Evolutionary conservation across 371 early-diverging fungal species (phyloP), one percentile per base, ranked within the genome.

Genomic region (Mucor racemosus): DNA sequence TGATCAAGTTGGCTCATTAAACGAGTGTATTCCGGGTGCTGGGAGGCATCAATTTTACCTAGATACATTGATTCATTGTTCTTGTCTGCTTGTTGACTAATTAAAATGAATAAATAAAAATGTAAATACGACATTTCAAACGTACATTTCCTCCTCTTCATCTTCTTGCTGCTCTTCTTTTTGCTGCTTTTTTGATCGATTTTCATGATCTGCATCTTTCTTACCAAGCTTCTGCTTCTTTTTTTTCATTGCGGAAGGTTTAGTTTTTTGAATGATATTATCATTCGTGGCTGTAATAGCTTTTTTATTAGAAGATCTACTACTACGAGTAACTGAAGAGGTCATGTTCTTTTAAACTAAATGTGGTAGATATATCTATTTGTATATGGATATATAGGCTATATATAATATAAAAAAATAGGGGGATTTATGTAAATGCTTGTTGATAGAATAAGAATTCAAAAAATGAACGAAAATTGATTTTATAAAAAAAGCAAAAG

Each of bases 11-110:
- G 56, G 31, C 17, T 62, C 65, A 75, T 69, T 31, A 75, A 21
- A n/a, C 69, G 66, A 39, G 26, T 53, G 62, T 75, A 75, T 31
- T 75, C 75, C 41, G 75, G 69, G 41, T 75, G 69, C 21, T 68
- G 67, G 44, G 69, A 60, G 15, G 58, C 60, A 42, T 72, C 68
- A 54, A 62, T 58, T 41, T 60, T 59, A 14, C 39, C 39, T 21
- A 50, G 50, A 46, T 9, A 15, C 48, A 50, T 17, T 44, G 44
- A 57, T 65, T 58, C 64, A 57, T 41, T 34, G 46, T 57, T 33
- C 54, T 54, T 54, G 36, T 46, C 48, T 56, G n/a, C 50, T 40
- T 53, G 34, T 40, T 44, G 53, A 19, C 35, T 59, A 33, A 39
- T 38, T 35, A 38, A 46, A 17, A 21, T 15, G 17, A 50, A 21